A percentile compares a stretch with the other conserved stretches of the same genome.
Conservation (phyloP, 257 asterid species). For the Plectranthus barbatus region DNA sequence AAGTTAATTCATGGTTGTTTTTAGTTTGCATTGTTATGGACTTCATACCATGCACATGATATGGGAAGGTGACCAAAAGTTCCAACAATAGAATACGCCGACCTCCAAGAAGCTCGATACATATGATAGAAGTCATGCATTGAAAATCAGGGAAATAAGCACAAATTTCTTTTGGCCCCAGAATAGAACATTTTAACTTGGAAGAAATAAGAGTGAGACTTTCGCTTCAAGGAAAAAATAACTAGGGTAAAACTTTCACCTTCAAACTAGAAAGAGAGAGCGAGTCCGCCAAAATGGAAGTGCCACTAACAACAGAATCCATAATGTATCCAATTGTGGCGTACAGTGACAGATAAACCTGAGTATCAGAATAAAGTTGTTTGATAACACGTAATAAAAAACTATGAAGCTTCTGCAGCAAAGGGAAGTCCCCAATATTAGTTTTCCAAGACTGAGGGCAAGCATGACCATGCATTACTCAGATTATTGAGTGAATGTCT, state of each 20-base stretch:
- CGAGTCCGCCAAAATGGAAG: constrained; percentile 37
- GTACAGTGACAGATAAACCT: constrained; percentile 85
- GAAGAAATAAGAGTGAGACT: background rate
- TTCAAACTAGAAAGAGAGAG: constrained; percentile 70
- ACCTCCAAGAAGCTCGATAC: too few species aligned
- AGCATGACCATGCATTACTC: background rate
- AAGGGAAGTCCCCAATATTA: background rate
- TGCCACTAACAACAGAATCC: constrained; percentile 35
- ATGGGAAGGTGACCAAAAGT: background rate
- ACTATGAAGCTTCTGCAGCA: background rate
- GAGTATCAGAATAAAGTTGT: constrained; percentile 16
- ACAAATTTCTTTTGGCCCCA: too few species aligned
- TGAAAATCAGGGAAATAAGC: too few species aligned
- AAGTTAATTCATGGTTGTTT: background rate
- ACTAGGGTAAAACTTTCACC: constrained; percentile 30
- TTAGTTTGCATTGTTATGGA: background rate
- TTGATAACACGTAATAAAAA: background rate
- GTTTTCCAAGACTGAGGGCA: background rate
- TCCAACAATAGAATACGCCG: too few species aligned
- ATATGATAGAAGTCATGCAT: too few species aligned
- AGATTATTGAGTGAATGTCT: background rate
- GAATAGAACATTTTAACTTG: background rate
- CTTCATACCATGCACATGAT: background rate
- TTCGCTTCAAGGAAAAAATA: too few species aligned
- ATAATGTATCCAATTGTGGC: constrained; percentile 65